phyloP scores from a whole-genome alignment of 768 basidiomycete genomes.

The Lentinula guzmanii region DNA sequence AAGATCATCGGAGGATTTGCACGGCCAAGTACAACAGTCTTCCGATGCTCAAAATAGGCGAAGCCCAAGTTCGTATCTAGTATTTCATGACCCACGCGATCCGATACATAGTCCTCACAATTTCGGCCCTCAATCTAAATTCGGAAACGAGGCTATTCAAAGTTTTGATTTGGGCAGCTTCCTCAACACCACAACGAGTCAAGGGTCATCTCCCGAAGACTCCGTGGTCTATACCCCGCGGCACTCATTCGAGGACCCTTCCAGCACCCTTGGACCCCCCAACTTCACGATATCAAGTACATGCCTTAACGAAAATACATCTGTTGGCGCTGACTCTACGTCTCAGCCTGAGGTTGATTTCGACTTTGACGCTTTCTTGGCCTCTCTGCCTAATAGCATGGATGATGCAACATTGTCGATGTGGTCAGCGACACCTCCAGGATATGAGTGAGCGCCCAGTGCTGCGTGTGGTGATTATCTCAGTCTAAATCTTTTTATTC shows the following conservation, averaged over 20 bases:
- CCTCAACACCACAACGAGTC: not conserved
- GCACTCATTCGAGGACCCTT: not conserved
- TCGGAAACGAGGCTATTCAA: not conserved
- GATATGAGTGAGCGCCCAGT: constrained; percentile 49
- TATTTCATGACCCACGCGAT: not conserved
- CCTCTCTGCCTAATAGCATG: constrained; percentile 22
- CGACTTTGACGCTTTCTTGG: constrained; percentile 11
- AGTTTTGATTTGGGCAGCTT: not conserved
- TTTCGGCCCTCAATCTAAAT: not conserved
- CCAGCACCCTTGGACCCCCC: not conserved
- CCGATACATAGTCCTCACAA: not conserved
- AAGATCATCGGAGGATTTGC: not conserved
- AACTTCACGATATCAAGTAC: not conserved
- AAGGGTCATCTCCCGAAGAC: not conserved
- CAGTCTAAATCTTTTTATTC: constrained; percentile 2
- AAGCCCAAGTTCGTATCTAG: not conserved
- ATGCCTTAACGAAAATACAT: not conserved
- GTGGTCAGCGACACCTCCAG: constrained; percentile 58
- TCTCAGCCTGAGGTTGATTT: not conserved
- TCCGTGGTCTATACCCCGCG: not conserved
- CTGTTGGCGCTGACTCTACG: not conserved
- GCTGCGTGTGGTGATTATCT: not conserved
- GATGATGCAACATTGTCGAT: constrained; percentile 50
- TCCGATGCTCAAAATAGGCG: not conserved
- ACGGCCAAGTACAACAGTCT: not conserved